Base-by-base conservation (phyloP, 768 basidiomycete genomes). In the Phylloporus sp. region DNA sequence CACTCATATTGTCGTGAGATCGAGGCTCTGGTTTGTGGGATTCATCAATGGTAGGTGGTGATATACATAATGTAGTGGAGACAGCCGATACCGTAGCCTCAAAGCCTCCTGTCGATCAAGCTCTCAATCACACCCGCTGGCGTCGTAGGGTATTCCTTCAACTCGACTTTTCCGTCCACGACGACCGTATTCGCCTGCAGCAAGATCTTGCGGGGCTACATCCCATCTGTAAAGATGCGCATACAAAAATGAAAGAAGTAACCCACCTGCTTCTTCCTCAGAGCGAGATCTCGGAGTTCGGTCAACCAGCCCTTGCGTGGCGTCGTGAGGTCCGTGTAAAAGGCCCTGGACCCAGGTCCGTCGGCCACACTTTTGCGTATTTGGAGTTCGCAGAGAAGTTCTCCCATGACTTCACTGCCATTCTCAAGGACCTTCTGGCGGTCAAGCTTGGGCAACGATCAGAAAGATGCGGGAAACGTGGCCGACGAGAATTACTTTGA, bases 301-400 rank as follows among this genome's bases (percentile, higher is more conserved):
- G 78, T 78, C 50, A 85, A 73, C 90, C 87, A 89, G 7, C 79
- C 79, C 29, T 71, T 63, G 37, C 80, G 65, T 4, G 90, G 90
- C 35, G 76, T 81, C 8, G 90, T 93, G 51, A 93, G 71, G 28
- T 79, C 72, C n/a, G 77, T 84, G 63, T 91, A 93, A 70, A 80
- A 93, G 50, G 75, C 69, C 27, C 82, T 79, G n/a, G 90, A 81
- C 2, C 89, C 90, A 9, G 79, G 66, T 37, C 85, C 89, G 61
- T 91, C 89, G 18, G 89, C 89, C 3, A 86, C 88, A 61, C 86
- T 86, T 77, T 84, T 91, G 53, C 82, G 82, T 27, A 91, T 84
- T 63, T 93, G 90, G 14, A 93, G 71, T 46, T 89, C 81, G 35
- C 91, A 60, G 26, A 94, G 73, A 13, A 93, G 77, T 60, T 84